Base-by-base conservation (phyloP, 169 alveolate species). In the Plasmodium malariae region DNA sequence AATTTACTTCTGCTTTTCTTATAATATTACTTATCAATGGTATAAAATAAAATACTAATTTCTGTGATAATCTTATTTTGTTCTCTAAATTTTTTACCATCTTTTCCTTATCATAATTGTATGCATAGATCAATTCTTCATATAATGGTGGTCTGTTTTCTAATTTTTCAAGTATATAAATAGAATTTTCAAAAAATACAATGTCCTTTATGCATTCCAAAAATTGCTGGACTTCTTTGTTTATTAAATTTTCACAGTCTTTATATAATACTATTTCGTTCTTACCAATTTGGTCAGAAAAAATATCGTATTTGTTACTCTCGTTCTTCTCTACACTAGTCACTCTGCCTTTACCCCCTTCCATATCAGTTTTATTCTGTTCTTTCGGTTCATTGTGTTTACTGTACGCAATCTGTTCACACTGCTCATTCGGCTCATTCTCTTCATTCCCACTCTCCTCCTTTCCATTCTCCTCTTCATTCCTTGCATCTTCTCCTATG, bases 171-270 rank as follows among this genome's bases (percentile, higher is more conserved):
- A 83, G 26, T 48, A 83, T 54, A 71, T 83, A 83, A 54, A 83
- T 83, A 21, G 91, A 83, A 37, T 83, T 83, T 28, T 83, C 91
- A 83, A 83, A 83, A 68, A 83, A 83, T 3, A 83, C 91, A 5
- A 83, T 60, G 26, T 83, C 91, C 14, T 83, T 83, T 26, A 83
- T 83, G 19, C 85, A 83, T 71, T 83, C 86, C 26, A 83, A 68
- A 72, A 65, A 83, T 68, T 83, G 67, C 21, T 65, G 86, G 4
- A 83, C 85, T 54, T 83, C 67, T 34, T 54, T 28, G 49, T 83
- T 83, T 51, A 83, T 83, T 54, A 83, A 54, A 36, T 83, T 65
- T 28, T 83, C 91, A 59, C 91, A 83, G 34, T 83, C 91, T 4
- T 69, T 68, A 72, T 83, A 69, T 1, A 60, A 28, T 26, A 67